Base-by-base conservation (phyloP, 371 early-diverging fungal species). In the Homolaphlyctis polyrhiza region DNA sequence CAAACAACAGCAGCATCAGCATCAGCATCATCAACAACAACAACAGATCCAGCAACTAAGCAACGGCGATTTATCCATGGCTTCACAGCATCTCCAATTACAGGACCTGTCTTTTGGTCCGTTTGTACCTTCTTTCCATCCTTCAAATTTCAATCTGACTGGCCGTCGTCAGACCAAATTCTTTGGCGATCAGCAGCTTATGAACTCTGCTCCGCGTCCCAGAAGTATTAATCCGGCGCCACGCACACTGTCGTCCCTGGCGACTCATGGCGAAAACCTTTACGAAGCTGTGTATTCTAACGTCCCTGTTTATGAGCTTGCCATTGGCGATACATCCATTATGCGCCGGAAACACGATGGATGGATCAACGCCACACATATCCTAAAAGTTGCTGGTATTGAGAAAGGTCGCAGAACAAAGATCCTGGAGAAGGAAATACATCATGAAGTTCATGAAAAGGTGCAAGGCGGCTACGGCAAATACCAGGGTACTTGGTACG, bases 391-490 rank as follows among this genome's bases (percentile, higher is more conserved):
- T 13, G 93, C 94, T 16, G 87, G 86, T n/a, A 81, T 93, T 60
- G 93, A 92, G 58, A 93, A 93, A 78, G 87, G 88, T 11, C 79
- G 84, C 59, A 77, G 95, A 47, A 93, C 94, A 30, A 86, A 91
- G 61, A 91, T 94, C 62, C 72, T 94, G 47, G 95, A 94, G 71
- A 78, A 85, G 58, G 94, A 94, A 69, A 83, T 94, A 0, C 87
- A 86, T 58, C 79, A 72, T 0, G 91, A 89, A 6, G 73, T 75
- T 51, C 93, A 92, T 67, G 94, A 94, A 58, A 94, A 94, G 69
- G 86, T 94, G 14, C 95, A 94, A 72, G 95, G 95, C n/a, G 95
- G 95, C n/a, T 94, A 93, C 61, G 95, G 95, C 35, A 94, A 94
- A 78, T 94, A 93, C 70, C 94, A 94, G 79, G 95, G 95, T 68